Evolutionary conservation across 1,139 yeast species (phyloP).

Genomic region (Protomyces inundatus): DNA sequence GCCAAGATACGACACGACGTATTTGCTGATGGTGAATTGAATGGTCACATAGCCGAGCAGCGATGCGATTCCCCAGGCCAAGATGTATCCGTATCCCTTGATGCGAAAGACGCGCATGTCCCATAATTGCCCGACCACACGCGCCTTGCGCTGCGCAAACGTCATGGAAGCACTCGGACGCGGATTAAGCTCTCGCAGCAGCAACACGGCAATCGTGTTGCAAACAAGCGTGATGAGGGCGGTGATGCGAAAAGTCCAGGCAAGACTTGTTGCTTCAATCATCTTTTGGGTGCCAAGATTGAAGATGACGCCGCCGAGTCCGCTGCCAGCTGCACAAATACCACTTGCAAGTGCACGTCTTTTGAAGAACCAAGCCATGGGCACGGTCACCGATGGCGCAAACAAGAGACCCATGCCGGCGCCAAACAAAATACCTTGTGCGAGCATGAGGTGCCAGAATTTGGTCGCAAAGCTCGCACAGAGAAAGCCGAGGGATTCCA

Average conservation of each 20-base stretch:
- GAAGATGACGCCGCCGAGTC: slow-evolving; percentile 53
- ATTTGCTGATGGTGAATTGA: slow-evolving; percentile 58
- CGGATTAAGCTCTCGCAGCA: slow-evolving; percentile 43
- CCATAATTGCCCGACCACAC: slow-evolving; percentile 36
- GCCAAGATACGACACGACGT: slow-evolving; percentile 54
- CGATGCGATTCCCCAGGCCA: slow-evolving; percentile 55
- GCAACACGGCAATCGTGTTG: slow-evolving; percentile 40
- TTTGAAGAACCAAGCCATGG: slow-evolving; percentile 60
- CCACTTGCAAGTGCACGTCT: slow-evolving; percentile 57
- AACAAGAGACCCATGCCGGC: slow-evolving; percentile 56
- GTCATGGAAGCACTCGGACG: not conserved
- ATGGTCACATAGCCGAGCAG: slow-evolving; percentile 56
- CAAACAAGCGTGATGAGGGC: slow-evolving; percentile 45
- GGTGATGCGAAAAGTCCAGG: slow-evolving; percentile 63
- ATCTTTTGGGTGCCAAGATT: slow-evolving; percentile 43
- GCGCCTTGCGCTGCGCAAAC: slow-evolving; percentile 31
- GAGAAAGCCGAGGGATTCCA: slow-evolving; percentile 55
- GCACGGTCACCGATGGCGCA: slow-evolving; percentile 53
- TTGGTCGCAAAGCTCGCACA: slow-evolving; percentile 59
- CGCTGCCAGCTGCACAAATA: slow-evolving; percentile 53
- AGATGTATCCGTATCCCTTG: slow-evolving; percentile 44
- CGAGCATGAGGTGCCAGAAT: slow-evolving; percentile 59
- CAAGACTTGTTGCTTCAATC: slow-evolving; percentile 50
- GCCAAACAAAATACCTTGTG: slow-evolving; percentile 66
- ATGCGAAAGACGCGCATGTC: slow-evolving; percentile 39